phyloP scores from a whole-genome alignment of 129 eudicot species.

The Sambucus nigra region DNA sequence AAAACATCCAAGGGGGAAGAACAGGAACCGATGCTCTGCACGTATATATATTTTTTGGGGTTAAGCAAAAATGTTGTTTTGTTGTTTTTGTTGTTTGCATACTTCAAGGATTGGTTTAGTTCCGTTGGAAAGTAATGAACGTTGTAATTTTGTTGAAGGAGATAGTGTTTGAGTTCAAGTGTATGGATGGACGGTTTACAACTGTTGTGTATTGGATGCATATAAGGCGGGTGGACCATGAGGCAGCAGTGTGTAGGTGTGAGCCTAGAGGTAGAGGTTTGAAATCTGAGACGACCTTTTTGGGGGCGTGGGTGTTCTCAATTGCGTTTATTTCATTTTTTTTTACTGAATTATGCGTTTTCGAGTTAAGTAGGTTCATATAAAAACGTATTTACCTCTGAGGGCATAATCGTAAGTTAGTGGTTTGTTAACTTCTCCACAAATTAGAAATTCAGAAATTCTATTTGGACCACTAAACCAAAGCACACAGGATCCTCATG shows the following conservation, averaged over 20 bases:
- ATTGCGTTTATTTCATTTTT: no score
- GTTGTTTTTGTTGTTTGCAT: slow-evolving; percentile 19
- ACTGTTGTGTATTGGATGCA: no score
- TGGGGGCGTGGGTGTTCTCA: no score
- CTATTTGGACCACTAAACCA: no score
- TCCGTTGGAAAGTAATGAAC: slow-evolving; percentile 7
- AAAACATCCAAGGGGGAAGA: slow-evolving; percentile 39
- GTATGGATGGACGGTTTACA: neutral
- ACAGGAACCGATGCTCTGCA: slow-evolving; percentile 20
- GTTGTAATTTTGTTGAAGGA: neutral
- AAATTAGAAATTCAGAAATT: no score
- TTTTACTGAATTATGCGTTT: no score
- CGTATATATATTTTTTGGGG: slow-evolving; percentile 11
- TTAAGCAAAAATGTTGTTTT: slow-evolving; percentile 12
- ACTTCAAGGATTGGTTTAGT: slow-evolving; percentile 2
- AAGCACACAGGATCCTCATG: no score
- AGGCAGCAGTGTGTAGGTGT: neutral
- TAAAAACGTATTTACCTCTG: no score
- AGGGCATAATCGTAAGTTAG: no score
- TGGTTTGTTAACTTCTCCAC: no score
- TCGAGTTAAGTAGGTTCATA: no score
- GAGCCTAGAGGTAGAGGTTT: neutral
- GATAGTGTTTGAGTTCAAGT: neutral
- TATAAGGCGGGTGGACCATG: no score
- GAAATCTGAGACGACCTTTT: slow-evolving; percentile 4